Percentiles rank a stretch among this genome's conserved stretches.
These are phyloP conservation scores for Syzygium jambos DNA, from an alignment of 345 rosid genomes.

Conservation along the genomic window DNA sequence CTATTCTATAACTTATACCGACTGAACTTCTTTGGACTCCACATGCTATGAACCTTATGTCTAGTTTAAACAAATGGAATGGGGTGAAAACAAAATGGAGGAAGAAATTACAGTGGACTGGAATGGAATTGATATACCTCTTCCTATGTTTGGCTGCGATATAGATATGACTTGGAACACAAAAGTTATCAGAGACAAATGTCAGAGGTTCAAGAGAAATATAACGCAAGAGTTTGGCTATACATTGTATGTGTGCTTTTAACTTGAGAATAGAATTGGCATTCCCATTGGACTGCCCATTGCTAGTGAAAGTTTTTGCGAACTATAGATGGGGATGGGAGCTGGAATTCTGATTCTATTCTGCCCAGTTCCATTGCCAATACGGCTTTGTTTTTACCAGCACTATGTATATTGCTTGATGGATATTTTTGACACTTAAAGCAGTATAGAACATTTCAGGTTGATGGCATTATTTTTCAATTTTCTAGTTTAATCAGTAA, in stretches of 20 bases:
- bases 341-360: neutral
- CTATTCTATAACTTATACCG: neutral
- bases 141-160: neutral
- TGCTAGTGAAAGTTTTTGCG: neutral
- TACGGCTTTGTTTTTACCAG: neutral
- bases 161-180: neutral
- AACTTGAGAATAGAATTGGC: neutral
- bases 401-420: neutral
- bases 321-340: neutral
- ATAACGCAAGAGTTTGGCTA: neutral
- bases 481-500: neutral
- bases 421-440: neutral
- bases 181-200: neutral
- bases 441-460: neutral
- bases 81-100: neutral
- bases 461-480: neutral
- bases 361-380: neutral
- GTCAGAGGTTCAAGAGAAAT: neutral
- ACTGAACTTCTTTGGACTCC: neutral
- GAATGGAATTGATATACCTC: neutral
- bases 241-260: neutral
- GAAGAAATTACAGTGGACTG: neutral
- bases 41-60: neutral
- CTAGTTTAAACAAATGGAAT: neutral
- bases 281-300: neutral